Conservation (phyloP, 495 filamentous ascomycete species). For the Sabuloglossum arenarium region DNA sequence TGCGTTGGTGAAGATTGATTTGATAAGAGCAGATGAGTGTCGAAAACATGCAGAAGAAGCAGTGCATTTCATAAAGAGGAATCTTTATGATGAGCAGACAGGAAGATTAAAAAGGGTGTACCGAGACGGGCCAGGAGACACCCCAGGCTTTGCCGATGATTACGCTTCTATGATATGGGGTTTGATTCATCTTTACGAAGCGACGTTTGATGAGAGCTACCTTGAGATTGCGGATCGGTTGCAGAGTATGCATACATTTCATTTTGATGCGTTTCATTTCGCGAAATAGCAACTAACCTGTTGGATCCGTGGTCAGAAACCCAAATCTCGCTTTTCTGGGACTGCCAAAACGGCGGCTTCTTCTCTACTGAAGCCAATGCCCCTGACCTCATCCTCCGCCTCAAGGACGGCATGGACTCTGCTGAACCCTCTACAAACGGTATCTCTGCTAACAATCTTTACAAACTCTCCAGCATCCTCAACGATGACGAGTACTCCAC, state of each 20-base stretch:
- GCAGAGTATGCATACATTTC: slow-evolving; percentile 31
- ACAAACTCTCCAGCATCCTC: slow-evolving; percentile 52
- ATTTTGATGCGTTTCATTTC: background rate
- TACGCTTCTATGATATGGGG: slow-evolving; percentile 82
- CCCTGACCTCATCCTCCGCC: slow-evolving; percentile 57
- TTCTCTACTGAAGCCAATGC: slow-evolving; percentile 56
- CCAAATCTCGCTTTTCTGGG: slow-evolving; percentile 22
- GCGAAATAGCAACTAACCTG: background rate
- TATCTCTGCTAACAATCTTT: slow-evolving; percentile 61
- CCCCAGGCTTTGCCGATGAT: slow-evolving; percentile 75
- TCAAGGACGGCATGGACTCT: slow-evolving; percentile 88
- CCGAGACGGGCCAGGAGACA: slow-evolving; percentile 48
- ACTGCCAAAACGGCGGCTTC: slow-evolving; percentile 42
- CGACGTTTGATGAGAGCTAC: slow-evolving; percentile 61
- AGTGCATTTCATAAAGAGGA: slow-evolving; percentile 50
- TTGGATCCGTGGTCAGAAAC: slow-evolving; percentile 9
- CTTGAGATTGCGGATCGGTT: slow-evolving; percentile 67
- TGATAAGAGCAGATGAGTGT: slow-evolving; percentile 34
- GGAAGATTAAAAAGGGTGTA: slow-evolving; percentile 56
- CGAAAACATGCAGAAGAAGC: slow-evolving; percentile 43
- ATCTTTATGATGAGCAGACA: slow-evolving; percentile 47
- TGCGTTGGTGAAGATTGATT: slow-evolving; percentile 39
- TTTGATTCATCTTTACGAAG: slow-evolving; percentile 70
- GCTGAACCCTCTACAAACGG: slow-evolving; percentile 80
- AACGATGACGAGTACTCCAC: slow-evolving; percentile 39